Evolutionary conservation across 192 early-diverging fungal species (phyloP).

Genomic region (Thamnidium elegans): DNA sequence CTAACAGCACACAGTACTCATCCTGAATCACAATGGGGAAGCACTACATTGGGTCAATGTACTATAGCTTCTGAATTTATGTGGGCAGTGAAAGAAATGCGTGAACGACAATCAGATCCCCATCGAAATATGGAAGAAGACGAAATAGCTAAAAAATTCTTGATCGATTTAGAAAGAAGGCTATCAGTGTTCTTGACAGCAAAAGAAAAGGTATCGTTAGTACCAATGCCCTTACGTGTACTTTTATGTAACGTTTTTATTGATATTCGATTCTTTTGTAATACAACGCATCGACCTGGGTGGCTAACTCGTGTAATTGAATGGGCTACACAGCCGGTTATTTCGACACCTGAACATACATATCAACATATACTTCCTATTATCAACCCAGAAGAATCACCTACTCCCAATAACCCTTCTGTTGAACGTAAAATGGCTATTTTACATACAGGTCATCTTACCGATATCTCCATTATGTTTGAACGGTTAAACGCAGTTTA

Average conservation of each 20-base stretch:
- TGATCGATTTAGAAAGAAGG: constrained; percentile 52
- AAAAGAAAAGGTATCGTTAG: constrained; percentile 45
- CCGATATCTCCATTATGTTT: constrained; percentile 45
- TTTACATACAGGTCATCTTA: constrained; percentile 33
- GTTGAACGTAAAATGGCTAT: background rate
- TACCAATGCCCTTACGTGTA: constrained; percentile 49
- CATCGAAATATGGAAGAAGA: constrained; percentile 42
- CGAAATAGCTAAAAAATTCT: constrained; percentile 53
- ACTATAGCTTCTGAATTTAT: constrained; percentile 49
- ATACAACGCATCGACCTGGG: constrained; percentile 50
- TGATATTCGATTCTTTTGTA: constrained; percentile 56
- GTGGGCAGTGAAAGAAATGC: constrained; percentile 41
- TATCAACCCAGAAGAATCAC: background rate
- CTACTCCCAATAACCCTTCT: background rate
- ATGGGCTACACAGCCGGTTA: constrained; percentile 41
- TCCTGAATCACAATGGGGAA: constrained; percentile 38
- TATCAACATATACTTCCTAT: background rate
- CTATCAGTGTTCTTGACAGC: constrained; percentile 46
- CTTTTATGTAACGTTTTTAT: constrained; percentile 48
- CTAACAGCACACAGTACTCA: background rate
- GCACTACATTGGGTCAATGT: constrained; percentile 54
- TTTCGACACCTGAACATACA: constrained; percentile 14
- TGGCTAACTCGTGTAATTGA: constrained; percentile 52
- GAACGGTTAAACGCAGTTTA: constrained; percentile 32
- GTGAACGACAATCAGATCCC: constrained; percentile 31